A percentile compares a stretch with the other conserved stretches of the same genome.
Conservation (phyloP, 306 rosid species). For the Canavalia ensiformis region DNA sequence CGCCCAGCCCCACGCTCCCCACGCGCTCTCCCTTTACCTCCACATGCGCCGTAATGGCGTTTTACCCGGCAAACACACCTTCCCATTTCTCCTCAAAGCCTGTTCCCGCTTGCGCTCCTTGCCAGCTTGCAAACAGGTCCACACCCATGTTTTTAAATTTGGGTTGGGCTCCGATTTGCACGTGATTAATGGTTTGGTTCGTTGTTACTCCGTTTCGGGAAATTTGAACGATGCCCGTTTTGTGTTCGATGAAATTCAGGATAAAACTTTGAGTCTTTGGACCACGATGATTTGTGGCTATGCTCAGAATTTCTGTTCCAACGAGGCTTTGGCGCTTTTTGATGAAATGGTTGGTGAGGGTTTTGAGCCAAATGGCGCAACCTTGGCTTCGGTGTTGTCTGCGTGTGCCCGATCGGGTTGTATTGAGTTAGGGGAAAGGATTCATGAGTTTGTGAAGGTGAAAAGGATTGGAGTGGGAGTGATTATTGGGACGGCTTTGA, state of each 20-base stretch:
- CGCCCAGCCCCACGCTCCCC: slow-evolving; percentile 50
- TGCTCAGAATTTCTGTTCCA: slow-evolving; percentile 55
- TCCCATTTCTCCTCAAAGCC: slow-evolving; percentile 60
- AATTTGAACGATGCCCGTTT: slow-evolving; percentile 45
- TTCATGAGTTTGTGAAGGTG: slow-evolving; percentile 51
- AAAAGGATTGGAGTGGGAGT: slow-evolving; percentile 56
- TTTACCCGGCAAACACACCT: slow-evolving; percentile 60
- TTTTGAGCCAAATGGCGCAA: slow-evolving; percentile 55
- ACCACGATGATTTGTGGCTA: slow-evolving; percentile 57
- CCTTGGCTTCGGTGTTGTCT: slow-evolving; percentile 58
- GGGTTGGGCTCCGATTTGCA: slow-evolving; percentile 51
- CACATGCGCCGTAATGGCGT: slow-evolving; percentile 54
- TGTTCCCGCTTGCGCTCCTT: slow-evolving; percentile 42
- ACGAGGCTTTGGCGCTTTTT: slow-evolving; percentile 59
- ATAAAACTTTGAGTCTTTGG: slow-evolving; percentile 53
- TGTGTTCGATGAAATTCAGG: slow-evolving; percentile 51
- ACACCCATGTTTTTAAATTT: slow-evolving; percentile 55
- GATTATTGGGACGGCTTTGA: slow-evolving; percentile 60
- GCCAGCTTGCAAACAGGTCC: slow-evolving; percentile 51
- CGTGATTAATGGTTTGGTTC: slow-evolving; percentile 53
- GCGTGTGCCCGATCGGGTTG: slow-evolving; percentile 61
- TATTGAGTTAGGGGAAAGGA: slow-evolving; percentile 54
- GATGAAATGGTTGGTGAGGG: slow-evolving; percentile 52
- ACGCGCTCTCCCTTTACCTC: slow-evolving; percentile 44
- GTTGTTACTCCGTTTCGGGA: slow-evolving; percentile 50